Evolutionary conservation across 768 basidiomycete genomes (phyloP).

Genomic region (Pleurotus platypus): DNA sequence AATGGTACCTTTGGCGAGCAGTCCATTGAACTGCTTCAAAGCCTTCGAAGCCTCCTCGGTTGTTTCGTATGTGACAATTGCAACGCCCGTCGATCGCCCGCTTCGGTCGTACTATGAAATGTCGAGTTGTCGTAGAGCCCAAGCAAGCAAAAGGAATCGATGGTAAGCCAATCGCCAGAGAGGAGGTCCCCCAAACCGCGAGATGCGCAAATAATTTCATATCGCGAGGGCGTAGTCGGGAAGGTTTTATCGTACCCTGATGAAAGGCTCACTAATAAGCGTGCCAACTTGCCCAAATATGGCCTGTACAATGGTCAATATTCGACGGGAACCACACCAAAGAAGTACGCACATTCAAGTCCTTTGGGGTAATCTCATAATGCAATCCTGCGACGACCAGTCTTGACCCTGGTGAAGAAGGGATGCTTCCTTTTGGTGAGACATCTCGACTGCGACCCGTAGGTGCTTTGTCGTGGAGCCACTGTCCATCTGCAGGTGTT

Average conservation of each 20-base stretch:
- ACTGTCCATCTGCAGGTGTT: conserved; percentile 51
- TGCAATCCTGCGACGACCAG: conserved; percentile 85
- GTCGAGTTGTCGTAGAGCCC: conserved; percentile 21
- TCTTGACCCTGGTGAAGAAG: conserved; percentile 41
- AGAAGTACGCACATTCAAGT: conserved; percentile 66
- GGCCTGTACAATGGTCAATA: conserved; percentile 39
- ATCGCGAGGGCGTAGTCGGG: conserved; percentile 55
- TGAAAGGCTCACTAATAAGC: conserved; percentile 87
- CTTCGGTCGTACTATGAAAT: conserved; percentile 88
- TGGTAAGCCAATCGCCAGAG: conserved; percentile 34
- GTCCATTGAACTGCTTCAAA: conserved; percentile 82
- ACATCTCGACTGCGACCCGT: conserved; percentile 30
- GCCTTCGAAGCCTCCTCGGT: conserved; percentile 75
- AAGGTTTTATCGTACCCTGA: conserved; percentile 85
- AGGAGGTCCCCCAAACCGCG: conserved; percentile 26
- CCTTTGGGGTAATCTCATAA: conserved; percentile 87
- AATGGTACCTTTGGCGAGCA: conserved; percentile 77
- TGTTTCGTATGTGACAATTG: conserved; percentile 77
- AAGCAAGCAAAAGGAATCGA: conserved; percentile 25
- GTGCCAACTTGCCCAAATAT: conserved; percentile 93
- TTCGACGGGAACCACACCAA: conserved; percentile 7
- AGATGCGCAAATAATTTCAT: conserved; percentile 38
- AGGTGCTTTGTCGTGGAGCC: conserved; percentile 76
- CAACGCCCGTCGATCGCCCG: conserved; percentile 85
- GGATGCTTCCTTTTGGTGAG: conserved; percentile 18